phyloP scores from a whole-genome alignment of 495 filamentous ascomycete genomes.

The Massariosphaeria phaeospora region DNA sequence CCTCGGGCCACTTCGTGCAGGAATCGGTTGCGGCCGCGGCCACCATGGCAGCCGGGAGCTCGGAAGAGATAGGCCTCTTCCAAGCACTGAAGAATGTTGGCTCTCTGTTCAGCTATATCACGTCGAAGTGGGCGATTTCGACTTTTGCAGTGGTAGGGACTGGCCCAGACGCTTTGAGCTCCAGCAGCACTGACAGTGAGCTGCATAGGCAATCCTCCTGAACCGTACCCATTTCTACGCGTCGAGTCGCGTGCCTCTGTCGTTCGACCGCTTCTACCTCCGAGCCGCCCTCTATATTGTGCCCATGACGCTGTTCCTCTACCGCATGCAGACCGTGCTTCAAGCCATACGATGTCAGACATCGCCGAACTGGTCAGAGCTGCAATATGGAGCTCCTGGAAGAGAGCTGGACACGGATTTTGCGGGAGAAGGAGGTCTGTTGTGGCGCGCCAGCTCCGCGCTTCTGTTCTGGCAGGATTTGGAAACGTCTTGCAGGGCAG shows the following conservation, averaged over 20 bases:
- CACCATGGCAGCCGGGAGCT: slow-evolving; percentile 13
- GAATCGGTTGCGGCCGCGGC: slow-evolving; percentile 40
- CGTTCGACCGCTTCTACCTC: slow-evolving; percentile 59
- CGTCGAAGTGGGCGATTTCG: slow-evolving; percentile 86
- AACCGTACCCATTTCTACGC: slow-evolving; percentile 93
- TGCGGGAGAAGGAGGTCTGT: slow-evolving; percentile 59
- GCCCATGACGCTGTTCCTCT: slow-evolving; percentile 68
- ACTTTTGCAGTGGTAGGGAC: slow-evolving; percentile 72
- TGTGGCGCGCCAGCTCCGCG: slow-evolving; percentile 63
- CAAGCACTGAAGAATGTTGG: slow-evolving; percentile 58
- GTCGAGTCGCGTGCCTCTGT: slow-evolving; percentile 71
- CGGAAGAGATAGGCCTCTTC: slow-evolving; percentile 33
- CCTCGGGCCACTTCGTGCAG: slow-evolving; percentile 33
- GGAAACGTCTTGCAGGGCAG: slow-evolving; percentile 62
- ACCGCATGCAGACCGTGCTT: slow-evolving; percentile 63
- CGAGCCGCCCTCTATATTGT: slow-evolving; percentile 67
- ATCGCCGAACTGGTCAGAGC: slow-evolving; percentile 63
- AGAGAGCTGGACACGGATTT: slow-evolving; percentile 69
- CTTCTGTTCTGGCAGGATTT: slow-evolving; percentile 66
- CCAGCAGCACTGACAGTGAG: too few relatives aligned
- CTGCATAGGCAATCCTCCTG: slow-evolving; percentile 65
- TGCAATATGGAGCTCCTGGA: slow-evolving; percentile 67
- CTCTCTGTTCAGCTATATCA: slow-evolving; percentile 84
- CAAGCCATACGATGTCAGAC: slow-evolving; percentile 92
- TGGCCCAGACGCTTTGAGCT: too few relatives aligned